A percentile compares a stretch with the other conserved stretches of the same genome.
Conservation (phyloP, 2,329 filamentous ascomycete genomes). For the Elsinoe necatrix region DNA sequence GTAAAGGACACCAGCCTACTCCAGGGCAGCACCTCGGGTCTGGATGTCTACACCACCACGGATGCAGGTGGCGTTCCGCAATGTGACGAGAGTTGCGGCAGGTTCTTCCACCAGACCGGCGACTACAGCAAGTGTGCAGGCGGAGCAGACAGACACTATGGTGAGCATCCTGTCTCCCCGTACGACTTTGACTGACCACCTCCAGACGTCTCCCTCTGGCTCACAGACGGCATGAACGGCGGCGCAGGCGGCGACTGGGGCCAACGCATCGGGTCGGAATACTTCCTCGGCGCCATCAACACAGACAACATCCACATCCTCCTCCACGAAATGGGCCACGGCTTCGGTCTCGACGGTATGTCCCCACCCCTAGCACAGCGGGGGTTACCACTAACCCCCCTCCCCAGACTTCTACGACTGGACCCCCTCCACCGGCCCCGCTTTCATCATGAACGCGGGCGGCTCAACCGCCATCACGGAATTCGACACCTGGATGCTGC, state of each 20-base stretch:
- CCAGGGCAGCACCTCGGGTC: slow-evolving; percentile 30
- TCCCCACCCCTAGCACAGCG: neutral
- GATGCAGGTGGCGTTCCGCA: slow-evolving; percentile 36
- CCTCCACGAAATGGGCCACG: slow-evolving; percentile 42
- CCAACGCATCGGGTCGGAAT: slow-evolving; percentile 38
- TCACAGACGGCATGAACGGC: slow-evolving; percentile 39
- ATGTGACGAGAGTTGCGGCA: slow-evolving; percentile 36
- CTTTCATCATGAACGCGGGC: slow-evolving; percentile 42
- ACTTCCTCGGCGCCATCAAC: slow-evolving; percentile 35
- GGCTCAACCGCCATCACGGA: slow-evolving; percentile 37
- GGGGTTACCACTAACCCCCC: neutral
- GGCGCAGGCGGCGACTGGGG: slow-evolving; percentile 43
- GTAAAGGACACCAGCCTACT: slow-evolving; percentile 33
- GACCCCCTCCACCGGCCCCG: slow-evolving; percentile 33
- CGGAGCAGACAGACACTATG: slow-evolving; percentile 36
- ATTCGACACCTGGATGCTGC: slow-evolving; percentile 44
- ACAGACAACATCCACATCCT: slow-evolving; percentile 38
- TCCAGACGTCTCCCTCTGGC: slow-evolving; percentile 35
- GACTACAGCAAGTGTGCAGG: slow-evolving; percentile 36
- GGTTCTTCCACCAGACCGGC: slow-evolving; percentile 40
- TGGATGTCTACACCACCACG: slow-evolving; percentile 37
- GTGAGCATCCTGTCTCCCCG: slow-evolving; percentile 18
- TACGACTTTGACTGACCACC: neutral
- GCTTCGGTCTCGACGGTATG: slow-evolving; percentile 35
- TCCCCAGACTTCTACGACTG: slow-evolving; percentile 36